These are phyloP conservation scores for Elsinoe fawcettii DNA, from an alignment of 2,329 filamentous ascomycete species.

Conservation along the genomic window DNA sequence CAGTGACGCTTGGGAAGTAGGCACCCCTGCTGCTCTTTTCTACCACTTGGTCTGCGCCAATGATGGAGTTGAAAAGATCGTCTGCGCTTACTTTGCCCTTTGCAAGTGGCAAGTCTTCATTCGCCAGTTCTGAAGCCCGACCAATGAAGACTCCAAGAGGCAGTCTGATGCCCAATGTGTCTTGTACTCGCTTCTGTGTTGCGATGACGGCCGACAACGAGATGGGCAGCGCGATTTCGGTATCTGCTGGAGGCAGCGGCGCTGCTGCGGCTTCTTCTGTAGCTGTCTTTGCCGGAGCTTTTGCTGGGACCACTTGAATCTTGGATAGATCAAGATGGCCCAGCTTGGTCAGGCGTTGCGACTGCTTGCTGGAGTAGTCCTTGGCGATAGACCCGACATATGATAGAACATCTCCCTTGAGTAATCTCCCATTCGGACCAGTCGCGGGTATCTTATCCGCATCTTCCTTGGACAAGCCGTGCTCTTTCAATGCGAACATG, in stretches of 20 bases:
- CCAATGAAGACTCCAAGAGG: constrained; percentile 81
- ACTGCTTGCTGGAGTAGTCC: constrained; percentile 62
- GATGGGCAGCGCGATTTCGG: constrained; percentile 63
- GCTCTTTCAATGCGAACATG: constrained; percentile 67
- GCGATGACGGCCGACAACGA: constrained; percentile 71
- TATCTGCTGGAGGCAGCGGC: constrained; percentile 35
- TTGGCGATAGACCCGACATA: constrained; percentile 72
- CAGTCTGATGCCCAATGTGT: constrained; percentile 68
- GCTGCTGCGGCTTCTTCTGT: constrained; percentile 35
- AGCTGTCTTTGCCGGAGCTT: constrained; percentile 41
- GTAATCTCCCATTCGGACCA: constrained; percentile 76
- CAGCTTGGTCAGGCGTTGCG: constrained; percentile 64
- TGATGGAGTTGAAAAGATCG: constrained; percentile 82
- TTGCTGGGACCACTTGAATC: constrained; percentile 65
- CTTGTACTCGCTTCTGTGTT: constrained; percentile 71
- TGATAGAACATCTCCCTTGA: constrained; percentile 93
- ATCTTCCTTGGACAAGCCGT: constrained; percentile 67
- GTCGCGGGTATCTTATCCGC: constrained; percentile 76
- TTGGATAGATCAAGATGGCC: constrained; percentile 87
- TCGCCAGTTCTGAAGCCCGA: constrained; percentile 77
- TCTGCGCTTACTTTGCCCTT: constrained; percentile 59
- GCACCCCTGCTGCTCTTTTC: constrained; percentile 47
- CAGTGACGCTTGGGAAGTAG: constrained; percentile 65
- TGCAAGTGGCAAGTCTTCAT: constrained; percentile 70
- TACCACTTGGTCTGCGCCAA: constrained; percentile 56